phyloP scores from a whole-genome alignment of 805 yeast species.

The Candida fluviatilis region DNA sequence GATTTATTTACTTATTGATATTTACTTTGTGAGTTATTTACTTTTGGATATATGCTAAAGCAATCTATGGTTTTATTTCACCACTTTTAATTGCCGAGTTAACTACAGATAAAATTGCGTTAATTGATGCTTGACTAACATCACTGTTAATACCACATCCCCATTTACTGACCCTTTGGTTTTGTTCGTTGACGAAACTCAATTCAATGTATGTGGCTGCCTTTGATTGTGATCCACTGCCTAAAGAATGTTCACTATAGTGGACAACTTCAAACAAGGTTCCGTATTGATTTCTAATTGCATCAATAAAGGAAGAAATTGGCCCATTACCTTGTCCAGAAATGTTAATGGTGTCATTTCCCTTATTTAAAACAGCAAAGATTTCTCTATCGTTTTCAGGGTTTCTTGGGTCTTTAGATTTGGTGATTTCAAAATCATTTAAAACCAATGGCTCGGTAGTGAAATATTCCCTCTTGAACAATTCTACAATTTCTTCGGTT shows the following conservation, averaged over 20 bases:
- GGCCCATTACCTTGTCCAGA: constrained; percentile 75
- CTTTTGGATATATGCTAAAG: not conserved
- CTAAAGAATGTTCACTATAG: constrained; percentile 71
- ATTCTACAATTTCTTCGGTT: constrained; percentile 56
- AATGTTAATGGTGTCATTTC: constrained; percentile 26
- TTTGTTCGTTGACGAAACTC: constrained; percentile 33
- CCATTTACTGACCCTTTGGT: constrained; percentile 32
- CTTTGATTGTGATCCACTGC: constrained; percentile 64
- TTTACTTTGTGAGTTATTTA: no score
- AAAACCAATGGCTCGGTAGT: constrained; percentile 29
- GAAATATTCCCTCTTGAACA: constrained; percentile 56
- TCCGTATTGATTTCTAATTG: constrained; percentile 50
- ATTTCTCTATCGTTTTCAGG: constrained; percentile 43
- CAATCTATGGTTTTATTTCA: constrained; percentile 17
- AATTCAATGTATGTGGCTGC: constrained; percentile 75
- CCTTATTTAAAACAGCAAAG: constrained; percentile 39
- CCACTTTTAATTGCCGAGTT: constrained; percentile 24
- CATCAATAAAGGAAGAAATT: constrained; percentile 67
- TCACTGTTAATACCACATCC: constrained; percentile 43
- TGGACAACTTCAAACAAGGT: constrained; percentile 57
- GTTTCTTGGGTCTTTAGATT: constrained; percentile 20
- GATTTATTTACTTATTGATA: no score
- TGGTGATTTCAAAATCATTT: constrained; percentile 44
- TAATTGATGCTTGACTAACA: constrained; percentile 46
- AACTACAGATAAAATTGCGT: constrained; percentile 62